Evolutionary conservation across 371 early-diverging fungal genomes (phyloP).

Genomic region (Blastocladiella emersonii): DNA sequence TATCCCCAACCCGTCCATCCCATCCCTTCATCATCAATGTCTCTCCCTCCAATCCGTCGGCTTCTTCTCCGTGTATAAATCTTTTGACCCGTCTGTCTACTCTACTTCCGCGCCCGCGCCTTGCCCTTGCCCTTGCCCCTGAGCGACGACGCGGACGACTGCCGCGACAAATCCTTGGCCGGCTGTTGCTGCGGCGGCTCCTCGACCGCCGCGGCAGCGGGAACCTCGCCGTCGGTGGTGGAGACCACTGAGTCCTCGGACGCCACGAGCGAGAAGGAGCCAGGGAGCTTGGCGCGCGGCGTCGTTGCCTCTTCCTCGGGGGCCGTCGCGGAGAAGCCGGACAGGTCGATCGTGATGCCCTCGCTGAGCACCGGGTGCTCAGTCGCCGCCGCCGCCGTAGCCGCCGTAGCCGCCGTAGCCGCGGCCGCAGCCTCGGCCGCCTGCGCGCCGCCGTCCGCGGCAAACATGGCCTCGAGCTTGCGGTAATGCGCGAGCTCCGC

Average conservation of each 20-base stretch:
- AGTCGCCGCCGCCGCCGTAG: not conserved
- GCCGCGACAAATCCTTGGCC: too few relatives aligned
- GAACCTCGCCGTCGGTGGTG: not conserved
- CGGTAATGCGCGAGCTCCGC: slow-evolving; percentile 80
- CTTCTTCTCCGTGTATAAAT: too few relatives aligned
- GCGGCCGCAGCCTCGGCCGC: not conserved
- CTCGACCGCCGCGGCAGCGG: not conserved
- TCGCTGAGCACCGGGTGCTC: slow-evolving; percentile 12
- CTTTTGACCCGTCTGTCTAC: too few relatives aligned
- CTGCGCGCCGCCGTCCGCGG: slow-evolving; percentile 13
- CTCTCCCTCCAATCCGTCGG: too few relatives aligned
- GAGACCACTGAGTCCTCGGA: too few relatives aligned
- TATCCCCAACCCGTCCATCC: too few relatives aligned
- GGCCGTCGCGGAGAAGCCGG: slow-evolving; percentile 5
- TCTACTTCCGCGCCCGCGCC: slow-evolving; percentile 9
- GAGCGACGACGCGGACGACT: not conserved
- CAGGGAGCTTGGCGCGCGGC: too few relatives aligned
- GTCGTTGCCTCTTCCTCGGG: not conserved
- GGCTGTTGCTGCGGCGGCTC: too few relatives aligned
- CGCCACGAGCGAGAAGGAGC: too few relatives aligned
- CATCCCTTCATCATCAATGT: too few relatives aligned
- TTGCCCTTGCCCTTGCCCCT: slow-evolving; percentile 16
- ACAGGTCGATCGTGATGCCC: slow-evolving; percentile 13
- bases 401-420: not conserved
- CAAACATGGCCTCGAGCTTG: slow-evolving; percentile 45